These are phyloP conservation scores for Exophiala aquamarina DNA, from an alignment of 2,329 filamentous ascomycete species.

Conservation along the genomic window DNA sequence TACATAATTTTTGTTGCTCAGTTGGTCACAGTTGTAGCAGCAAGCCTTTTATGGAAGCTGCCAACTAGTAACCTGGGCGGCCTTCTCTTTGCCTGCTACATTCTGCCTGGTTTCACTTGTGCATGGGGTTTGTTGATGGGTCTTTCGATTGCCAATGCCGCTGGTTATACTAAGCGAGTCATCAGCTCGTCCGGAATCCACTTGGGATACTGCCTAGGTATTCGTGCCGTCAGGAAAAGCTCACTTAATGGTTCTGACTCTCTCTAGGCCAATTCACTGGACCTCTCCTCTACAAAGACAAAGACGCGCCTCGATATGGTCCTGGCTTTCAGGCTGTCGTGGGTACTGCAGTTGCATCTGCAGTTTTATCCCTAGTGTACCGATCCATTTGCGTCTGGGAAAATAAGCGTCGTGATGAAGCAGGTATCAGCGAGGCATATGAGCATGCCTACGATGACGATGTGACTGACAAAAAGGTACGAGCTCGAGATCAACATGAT, in stretches of 20 bases:
- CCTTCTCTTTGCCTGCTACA: conserved; percentile 50
- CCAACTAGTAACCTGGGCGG: conserved; percentile 41
- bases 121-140: conserved; percentile 54
- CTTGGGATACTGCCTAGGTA: conserved; percentile 29
- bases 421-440: conserved; percentile 43
- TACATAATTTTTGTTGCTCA: conserved; percentile 45
- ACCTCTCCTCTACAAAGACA: conserved; percentile 34
- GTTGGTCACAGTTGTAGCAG: conserved; percentile 42
- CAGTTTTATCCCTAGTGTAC: conserved; percentile 31
- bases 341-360: conserved; percentile 9
- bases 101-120: conserved; percentile 46
- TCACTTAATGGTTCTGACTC: conserved; percentile 36
- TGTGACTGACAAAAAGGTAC: conserved; percentile 44
- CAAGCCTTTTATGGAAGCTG: conserved; percentile 46
- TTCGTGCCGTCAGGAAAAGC: conserved; percentile 38
- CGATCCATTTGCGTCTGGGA: conserved; percentile 26
- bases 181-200: conserved; percentile 23
- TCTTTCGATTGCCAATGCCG: conserved; percentile 40
- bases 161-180: conserved; percentile 27
- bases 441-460: conserved; percentile 56
- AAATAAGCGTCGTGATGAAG: conserved; percentile 16
- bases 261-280: conserved; percentile 18
- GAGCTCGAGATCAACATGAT: background rate
- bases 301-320: conserved; percentile 32
- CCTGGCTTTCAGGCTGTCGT: conserved; percentile 35